These are phyloP conservation scores for Clausena lansium DNA, from an alignment of 345 rosid genomes.

Conservation along the genomic window DNA sequence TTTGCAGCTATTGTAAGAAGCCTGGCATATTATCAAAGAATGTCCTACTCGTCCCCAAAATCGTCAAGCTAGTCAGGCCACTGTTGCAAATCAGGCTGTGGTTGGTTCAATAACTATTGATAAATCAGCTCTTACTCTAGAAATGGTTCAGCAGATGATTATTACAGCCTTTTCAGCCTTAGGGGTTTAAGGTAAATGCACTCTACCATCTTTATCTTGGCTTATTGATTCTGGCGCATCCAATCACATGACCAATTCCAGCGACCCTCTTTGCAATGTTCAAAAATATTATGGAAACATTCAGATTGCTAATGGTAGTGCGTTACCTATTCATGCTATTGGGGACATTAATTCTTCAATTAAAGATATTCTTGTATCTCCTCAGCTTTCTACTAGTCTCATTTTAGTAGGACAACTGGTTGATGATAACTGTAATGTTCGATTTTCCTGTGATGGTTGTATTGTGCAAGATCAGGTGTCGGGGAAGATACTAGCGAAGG, in stretches of 20 bases:
- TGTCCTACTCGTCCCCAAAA: not conserved
- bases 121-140: not conserved
- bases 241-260: constrained; percentile 4
- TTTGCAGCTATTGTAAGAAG: constrained; percentile 10
- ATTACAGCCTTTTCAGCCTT: not conserved
- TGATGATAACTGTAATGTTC: constrained; percentile 5
- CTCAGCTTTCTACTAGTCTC: not conserved
- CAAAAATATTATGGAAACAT: not conserved
- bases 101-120: too few relatives aligned
- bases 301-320: not conserved
- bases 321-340: not conserved
- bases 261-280: not conserved
- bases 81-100: too few relatives aligned
- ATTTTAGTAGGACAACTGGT: constrained; percentile 6
- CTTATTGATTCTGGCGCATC: not conserved
- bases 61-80: not conserved
- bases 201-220: not conserved
- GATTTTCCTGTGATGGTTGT: constrained; percentile 1
- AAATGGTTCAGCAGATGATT: constrained; percentile 16
- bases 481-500: not conserved
- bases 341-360: not conserved
- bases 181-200: not conserved
- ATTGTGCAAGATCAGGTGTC: constrained; percentile 11
- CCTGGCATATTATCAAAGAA: constrained; percentile 5
- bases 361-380: not conserved